Conservation (phyloP, 1,284 basidiomycete genomes). For the Moniliophthora roreri region DNA sequence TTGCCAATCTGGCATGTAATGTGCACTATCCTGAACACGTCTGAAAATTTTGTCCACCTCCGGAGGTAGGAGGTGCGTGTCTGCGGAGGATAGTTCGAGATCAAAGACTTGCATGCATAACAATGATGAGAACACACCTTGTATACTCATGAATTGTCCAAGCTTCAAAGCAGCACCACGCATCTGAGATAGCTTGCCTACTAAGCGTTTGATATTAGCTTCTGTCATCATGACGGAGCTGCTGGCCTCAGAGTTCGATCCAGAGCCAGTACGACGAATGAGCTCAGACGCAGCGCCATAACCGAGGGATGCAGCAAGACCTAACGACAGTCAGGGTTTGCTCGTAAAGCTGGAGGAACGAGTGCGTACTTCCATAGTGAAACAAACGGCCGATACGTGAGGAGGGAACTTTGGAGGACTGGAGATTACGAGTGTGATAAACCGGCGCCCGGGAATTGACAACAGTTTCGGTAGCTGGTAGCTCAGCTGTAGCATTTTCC, state of each 20-base stretch:
- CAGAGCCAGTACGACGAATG: constrained; percentile 42
- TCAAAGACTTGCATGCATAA: background rate
- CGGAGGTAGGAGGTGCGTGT: constrained; percentile 85
- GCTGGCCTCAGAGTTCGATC: constrained; percentile 27
- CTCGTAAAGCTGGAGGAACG: background rate
- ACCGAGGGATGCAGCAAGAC: constrained; percentile 70
- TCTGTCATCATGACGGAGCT: constrained; percentile 82
- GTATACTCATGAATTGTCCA: constrained; percentile 97
- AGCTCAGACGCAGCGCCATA: constrained; percentile 71
- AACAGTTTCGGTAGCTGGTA: constrained; percentile 5
- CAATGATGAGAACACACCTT: constrained; percentile 55
- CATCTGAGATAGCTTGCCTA: constrained; percentile 93
- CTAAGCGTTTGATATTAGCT: constrained; percentile 86
- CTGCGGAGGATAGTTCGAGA: constrained; percentile 36
- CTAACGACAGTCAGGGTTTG: constrained; percentile 31
- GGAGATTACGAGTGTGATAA: constrained; percentile 46
- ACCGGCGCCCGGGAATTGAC: too few species aligned
- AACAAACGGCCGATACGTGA: constrained; percentile 86
- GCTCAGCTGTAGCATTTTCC: constrained; percentile 3
- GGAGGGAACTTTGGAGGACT: constrained; percentile 83
- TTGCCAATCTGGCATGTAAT: constrained; percentile 99
- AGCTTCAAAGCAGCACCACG: constrained; percentile 95
- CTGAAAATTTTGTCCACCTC: constrained; percentile 90
- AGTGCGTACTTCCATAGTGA: constrained; percentile 82
- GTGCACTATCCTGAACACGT: constrained; percentile 91